Evolutionary conservation across 441 rosid genomes (phyloP).

Genomic region (Erysimum cheiri): DNA sequence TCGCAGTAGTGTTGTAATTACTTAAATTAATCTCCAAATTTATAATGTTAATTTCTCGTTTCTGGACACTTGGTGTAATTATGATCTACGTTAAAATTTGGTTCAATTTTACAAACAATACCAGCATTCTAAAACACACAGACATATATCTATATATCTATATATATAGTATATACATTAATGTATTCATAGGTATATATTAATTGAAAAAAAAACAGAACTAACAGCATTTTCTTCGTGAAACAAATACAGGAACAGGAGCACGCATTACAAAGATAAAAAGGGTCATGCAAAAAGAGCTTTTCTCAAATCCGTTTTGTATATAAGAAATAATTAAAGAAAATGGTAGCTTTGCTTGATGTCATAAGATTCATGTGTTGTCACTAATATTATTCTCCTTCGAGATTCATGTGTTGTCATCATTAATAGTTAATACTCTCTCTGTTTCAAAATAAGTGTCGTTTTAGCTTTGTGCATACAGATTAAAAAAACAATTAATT

Average conservation of each 20-base stretch:
- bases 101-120: neutral
- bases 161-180: neutral
- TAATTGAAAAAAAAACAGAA: neutral
- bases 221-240: slow-evolving; percentile 20
- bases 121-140: neutral
- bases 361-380: slow-evolving; percentile 42
- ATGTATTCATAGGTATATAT: neutral
- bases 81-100: neutral
- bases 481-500: no score
- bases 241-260: slow-evolving; percentile 15
- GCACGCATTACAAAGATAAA: slow-evolving; percentile 5
- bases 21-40: neutral
- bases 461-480: no score
- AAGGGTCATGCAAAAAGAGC: slow-evolving; percentile 40
- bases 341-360: slow-evolving; percentile 23
- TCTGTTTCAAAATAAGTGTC: no score
- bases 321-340: neutral
- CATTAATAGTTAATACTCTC: no score
- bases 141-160: neutral
- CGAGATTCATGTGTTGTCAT: neutral
- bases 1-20: neutral
- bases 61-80: neutral
- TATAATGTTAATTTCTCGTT: neutral
- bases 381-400: slow-evolving; percentile 14
- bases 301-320: slow-evolving; percentile 34